Base-by-base conservation (phyloP, 306 rosid species). In the Arachis hypogaea region DNA sequence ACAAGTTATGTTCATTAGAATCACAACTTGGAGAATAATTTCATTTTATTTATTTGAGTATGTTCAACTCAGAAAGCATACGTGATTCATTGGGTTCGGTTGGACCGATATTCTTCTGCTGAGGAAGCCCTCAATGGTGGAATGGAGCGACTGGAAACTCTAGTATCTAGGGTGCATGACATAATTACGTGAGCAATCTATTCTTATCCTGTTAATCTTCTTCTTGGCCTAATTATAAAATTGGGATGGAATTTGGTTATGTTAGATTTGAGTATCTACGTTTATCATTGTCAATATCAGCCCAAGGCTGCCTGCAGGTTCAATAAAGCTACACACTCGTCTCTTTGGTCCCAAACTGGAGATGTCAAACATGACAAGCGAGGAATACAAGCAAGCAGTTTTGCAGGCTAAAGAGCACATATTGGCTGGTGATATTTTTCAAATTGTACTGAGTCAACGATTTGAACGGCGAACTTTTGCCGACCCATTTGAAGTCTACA, bases 391-490 rank as follows among this genome's bases (percentile, higher is more conserved):
- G 88, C 63, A 82, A 62, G 96, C 95, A 43, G 95, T 94, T 51
- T 83, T 89, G 90, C 83, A 84, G 80, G 90, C 96, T 30, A 94
- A 94, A 81, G 97, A 94, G 73, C 99, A 94, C 83, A 92, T 94
- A 74, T 64, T 85, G 77, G 96, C 99, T 49, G 99, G 99, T 81
- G 96, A 94, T 72, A 92, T 94, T 73, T 94, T 94, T 83, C 99
- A 94, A 82, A 88, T 94, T 72, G 99, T 94, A 58, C 80, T 92
- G 71, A 94, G 99, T 71, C 99, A 92, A 84, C 90, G 97, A 36
- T 94, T 91, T 83, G 96, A 94, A 80, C 88, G 92, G 60, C 81
- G 97, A 68, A 94, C 99, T 38, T 94, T 89, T 86, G 97, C 99
- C n/a, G 99, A 94, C 73, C 99, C 99, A 11, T 94, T 94, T 57